phyloP scores from a whole-genome alignment of 805 yeast species.

The Candida saitoana region DNA sequence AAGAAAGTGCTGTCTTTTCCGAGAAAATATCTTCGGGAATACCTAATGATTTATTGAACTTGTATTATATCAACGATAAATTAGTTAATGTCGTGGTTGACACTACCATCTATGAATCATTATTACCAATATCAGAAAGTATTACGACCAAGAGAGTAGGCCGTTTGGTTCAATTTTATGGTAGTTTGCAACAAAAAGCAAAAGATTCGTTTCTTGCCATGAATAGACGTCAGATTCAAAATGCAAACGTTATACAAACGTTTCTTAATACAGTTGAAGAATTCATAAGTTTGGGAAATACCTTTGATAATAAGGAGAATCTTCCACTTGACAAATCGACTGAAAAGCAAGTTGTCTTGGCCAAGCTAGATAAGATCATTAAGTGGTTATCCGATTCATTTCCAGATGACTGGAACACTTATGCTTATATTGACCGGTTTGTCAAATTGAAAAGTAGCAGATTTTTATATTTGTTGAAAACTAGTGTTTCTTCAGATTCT shows the following conservation, averaged over 20 bases:
- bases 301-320: constrained; percentile 18
- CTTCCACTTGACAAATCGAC: constrained; percentile 7
- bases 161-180: constrained; percentile 48
- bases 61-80: constrained; percentile 70
- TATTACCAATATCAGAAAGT: constrained; percentile 51
- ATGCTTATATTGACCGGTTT: constrained; percentile 50
- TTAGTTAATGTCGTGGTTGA: constrained; percentile 67
- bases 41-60: constrained; percentile 61
- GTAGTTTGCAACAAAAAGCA: constrained; percentile 52
- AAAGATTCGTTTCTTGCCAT: constrained; percentile 65
- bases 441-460: constrained; percentile 56
- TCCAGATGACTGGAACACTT: constrained; percentile 49
- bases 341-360: constrained; percentile 15
- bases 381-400: constrained; percentile 58
- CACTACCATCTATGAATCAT: constrained; percentile 49
- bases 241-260: constrained; percentile 47
- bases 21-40: constrained; percentile 40
- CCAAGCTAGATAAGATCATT: constrained; percentile 50
- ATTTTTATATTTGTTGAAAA: constrained; percentile 49
- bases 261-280: constrained; percentile 49
- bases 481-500: constrained; percentile 52
- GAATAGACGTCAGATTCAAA: constrained; percentile 61
- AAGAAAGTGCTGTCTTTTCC: constrained; percentile 24
- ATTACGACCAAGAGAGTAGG: constrained; percentile 46
- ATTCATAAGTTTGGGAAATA: constrained; percentile 16